Conservation (phyloP, 2,329 filamentous ascomycete genomes). For the Dothideomycetidae sp. region DNA sequence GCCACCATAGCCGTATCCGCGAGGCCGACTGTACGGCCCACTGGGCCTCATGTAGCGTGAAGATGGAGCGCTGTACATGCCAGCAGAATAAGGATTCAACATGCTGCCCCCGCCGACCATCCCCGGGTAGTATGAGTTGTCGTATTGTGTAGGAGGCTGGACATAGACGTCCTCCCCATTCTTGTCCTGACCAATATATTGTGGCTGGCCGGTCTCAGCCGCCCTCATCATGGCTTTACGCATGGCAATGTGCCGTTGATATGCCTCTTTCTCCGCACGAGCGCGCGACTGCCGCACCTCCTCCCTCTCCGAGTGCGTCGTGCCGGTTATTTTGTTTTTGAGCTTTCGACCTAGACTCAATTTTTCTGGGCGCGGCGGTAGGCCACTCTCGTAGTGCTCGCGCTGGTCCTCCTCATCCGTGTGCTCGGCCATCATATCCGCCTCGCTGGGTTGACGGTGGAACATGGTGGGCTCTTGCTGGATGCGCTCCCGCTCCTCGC, state of each 20-base stretch:
- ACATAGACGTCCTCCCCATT: conserved; percentile 44
- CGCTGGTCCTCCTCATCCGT: conserved; percentile 32
- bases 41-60: conserved; percentile 36
- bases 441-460: conserved; percentile 22
- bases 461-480: conserved; percentile 24
- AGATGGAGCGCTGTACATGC: conserved; percentile 36
- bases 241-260: conserved; percentile 37
- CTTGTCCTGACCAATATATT: conserved; percentile 39
- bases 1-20: too few species aligned
- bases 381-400: conserved; percentile 20
- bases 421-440: conserved; percentile 32
- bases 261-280: conserved; percentile 37
- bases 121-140: conserved; percentile 17
- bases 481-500: conserved; percentile 37
- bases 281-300: conserved; percentile 32
- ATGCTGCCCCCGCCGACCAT: too few species aligned
- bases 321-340: conserved; percentile 45
- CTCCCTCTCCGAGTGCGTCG: conserved; percentile 42
- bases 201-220: conserved; percentile 40
- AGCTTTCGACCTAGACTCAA: conserved; percentile 38
- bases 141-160: conserved; percentile 33
- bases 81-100: conserved; percentile 22
- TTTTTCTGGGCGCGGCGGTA: conserved; percentile 13
- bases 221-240: conserved; percentile 38
- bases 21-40: conserved; percentile 33